A percentile compares a stretch with the other conserved stretches of the same genome.
Evolutionary conservation across 2,329 filamentous ascomycete genomes (phyloP).

Genomic region (Grosmannia clavigera): DNA sequence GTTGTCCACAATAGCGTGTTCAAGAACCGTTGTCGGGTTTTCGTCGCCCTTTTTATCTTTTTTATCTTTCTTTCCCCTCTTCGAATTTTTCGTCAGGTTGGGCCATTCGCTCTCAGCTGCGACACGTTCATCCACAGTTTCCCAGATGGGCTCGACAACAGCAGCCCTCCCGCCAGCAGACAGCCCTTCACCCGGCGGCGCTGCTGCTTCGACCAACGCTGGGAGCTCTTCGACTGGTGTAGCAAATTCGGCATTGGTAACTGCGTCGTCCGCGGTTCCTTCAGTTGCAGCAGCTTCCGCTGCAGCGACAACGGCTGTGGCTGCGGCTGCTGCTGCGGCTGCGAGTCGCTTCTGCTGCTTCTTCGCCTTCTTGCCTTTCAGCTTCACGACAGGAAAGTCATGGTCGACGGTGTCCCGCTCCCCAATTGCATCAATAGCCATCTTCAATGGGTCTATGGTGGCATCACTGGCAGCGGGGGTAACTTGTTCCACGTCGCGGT

Average conservation of each 20-base stretch:
- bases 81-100: background rate
- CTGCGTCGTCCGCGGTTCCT: background rate
- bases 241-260: background rate
- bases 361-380: background rate
- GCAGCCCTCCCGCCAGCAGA: background rate
- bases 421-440: background rate
- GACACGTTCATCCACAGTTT: background rate
- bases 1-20: background rate
- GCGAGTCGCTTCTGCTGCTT: background rate
- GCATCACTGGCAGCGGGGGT: background rate
- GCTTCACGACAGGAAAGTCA: background rate
- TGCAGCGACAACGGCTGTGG: background rate
- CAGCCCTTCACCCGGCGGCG: no score
- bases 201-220: background rate
- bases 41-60: background rate
- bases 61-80: background rate
- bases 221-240: background rate
- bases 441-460: background rate
- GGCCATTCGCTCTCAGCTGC: background rate
- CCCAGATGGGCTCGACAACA: background rate
- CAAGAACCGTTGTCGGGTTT: background rate
- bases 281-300: background rate
- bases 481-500: background rate
- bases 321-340: background rate
- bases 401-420: background rate